Evolutionary conservation across 768 basidiomycete genomes (phyloP).

Genomic region (Pleurotus djamor): DNA sequence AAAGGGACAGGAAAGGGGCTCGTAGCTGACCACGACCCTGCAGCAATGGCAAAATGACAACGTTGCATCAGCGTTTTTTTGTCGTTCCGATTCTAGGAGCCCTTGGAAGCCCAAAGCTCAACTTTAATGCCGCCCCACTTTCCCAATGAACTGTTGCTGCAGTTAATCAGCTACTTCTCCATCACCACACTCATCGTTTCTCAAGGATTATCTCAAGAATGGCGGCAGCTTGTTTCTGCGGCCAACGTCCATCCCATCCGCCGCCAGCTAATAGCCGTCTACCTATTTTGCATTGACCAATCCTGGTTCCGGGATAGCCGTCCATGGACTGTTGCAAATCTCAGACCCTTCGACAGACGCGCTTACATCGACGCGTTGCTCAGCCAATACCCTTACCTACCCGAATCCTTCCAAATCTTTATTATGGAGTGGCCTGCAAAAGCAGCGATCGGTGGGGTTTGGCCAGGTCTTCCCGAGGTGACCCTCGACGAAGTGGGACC

Average conservation of each 20-base stretch:
- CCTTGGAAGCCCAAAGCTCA: too few species aligned
- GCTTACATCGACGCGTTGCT: neutral
- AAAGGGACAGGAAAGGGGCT: too few species aligned
- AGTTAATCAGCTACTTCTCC: neutral
- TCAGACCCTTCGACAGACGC: neutral
- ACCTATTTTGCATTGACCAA: neutral
- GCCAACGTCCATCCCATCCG: neutral
- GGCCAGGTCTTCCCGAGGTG: constrained; percentile 15
- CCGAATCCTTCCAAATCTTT: constrained; percentile 12
- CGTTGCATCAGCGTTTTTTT: too few species aligned
- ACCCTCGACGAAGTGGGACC: neutral
- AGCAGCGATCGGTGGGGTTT: constrained; percentile 14
- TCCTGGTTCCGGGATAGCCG: neutral
- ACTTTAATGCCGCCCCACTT: neutral
- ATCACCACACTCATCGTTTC: neutral
- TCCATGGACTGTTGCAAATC: neutral
- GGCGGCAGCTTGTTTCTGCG: neutral
- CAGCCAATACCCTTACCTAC: neutral
- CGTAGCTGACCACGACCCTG: too few species aligned
- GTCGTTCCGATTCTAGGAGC: too few species aligned
- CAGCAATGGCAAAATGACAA: too few species aligned
- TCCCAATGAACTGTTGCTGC: neutral
- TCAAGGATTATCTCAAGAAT: neutral
- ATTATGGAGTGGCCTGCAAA: constrained; percentile 21
- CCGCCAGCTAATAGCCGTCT: neutral